Conservation (phyloP, 2,329 filamentous ascomycete species). For the Clonostachys rosea region DNA sequence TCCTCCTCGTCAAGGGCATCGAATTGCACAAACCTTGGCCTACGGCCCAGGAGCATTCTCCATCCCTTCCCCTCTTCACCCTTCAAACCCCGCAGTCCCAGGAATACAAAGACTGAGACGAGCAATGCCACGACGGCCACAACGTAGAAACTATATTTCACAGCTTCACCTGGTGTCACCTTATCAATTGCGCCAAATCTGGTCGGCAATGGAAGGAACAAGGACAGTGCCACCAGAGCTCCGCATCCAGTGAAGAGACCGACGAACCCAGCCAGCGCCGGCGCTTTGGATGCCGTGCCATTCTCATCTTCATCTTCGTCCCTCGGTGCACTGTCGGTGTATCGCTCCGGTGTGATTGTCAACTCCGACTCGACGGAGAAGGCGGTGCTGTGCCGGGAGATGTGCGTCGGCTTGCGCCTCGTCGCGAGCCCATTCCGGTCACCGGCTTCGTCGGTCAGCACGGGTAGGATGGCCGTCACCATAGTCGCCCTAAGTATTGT, state of each 20-base stretch:
- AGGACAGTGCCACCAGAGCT: slow-evolving; percentile 73
- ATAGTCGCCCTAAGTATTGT: slow-evolving; percentile 69
- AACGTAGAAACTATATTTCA: slow-evolving; percentile 83
- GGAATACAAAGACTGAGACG: slow-evolving; percentile 70
- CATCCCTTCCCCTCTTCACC: slow-evolving; percentile 79
- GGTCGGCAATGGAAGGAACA: slow-evolving; percentile 86
- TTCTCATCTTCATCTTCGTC: slow-evolving; percentile 11
- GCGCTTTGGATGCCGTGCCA: slow-evolving; percentile 35
- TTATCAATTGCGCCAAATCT: slow-evolving; percentile 67
- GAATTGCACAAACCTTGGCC: neutral
- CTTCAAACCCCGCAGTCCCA: slow-evolving; percentile 65
- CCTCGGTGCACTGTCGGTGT: slow-evolving; percentile 22
- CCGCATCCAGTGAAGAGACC: slow-evolving; percentile 91
- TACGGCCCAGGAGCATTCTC: slow-evolving; percentile 14
- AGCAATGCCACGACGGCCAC: slow-evolving; percentile 69
- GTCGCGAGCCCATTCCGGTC: slow-evolving; percentile 7
- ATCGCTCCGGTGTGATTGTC: slow-evolving; percentile 68
- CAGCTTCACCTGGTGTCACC: slow-evolving; percentile 67
- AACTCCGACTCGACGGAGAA: slow-evolving; percentile 69
- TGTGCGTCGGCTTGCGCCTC: slow-evolving; percentile 27
- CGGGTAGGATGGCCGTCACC: slow-evolving; percentile 92
- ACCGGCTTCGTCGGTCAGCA: slow-evolving; percentile 49
- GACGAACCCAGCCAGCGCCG: slow-evolving; percentile 77
- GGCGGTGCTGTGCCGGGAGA: slow-evolving; percentile 52
- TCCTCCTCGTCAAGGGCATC: neutral